phyloP scores from a whole-genome alignment of 768 basidiomycete species.

The Psilocybe cubensis region DNA sequence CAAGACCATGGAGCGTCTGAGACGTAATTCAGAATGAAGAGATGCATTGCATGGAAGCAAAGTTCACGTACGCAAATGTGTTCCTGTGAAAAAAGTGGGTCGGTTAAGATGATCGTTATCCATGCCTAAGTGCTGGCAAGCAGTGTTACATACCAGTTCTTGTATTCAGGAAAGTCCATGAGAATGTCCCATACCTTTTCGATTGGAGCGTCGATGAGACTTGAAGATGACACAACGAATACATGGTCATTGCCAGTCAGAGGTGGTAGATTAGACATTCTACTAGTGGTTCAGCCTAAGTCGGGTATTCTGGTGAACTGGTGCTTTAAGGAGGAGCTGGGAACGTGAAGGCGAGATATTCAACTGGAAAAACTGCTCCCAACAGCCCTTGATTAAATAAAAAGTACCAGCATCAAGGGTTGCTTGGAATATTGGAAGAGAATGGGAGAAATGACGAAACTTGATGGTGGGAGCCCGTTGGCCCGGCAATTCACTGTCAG shows the following conservation, averaged over 20 bases:
- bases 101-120: neutral
- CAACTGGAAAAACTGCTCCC: neutral
- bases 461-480: neutral
- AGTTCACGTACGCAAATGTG: slow-evolving; percentile 57
- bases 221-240: slow-evolving; percentile 34
- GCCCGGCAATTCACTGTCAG: neutral
- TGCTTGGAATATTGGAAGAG: neutral
- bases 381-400: slow-evolving; percentile 5
- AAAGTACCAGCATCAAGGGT: neutral
- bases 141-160: slow-evolving; percentile 54
- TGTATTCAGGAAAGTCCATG: slow-evolving; percentile 63
- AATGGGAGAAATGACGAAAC: neutral
- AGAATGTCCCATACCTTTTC: slow-evolving; percentile 66
- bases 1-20: slow-evolving; percentile 54
- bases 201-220: slow-evolving; percentile 61
- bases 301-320: neutral
- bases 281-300: neutral
- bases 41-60: neutral
- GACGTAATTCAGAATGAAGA: neutral
- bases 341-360: neutral
- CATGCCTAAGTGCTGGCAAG: neutral
- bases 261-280: slow-evolving; percentile 19
- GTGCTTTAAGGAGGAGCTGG: neutral
- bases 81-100: slow-evolving; percentile 51
- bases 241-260: slow-evolving; percentile 8